These are phyloP conservation scores for Blastobotrys ciferrii DNA, from an alignment of 1,139 yeast species.

Conservation along the genomic window DNA sequence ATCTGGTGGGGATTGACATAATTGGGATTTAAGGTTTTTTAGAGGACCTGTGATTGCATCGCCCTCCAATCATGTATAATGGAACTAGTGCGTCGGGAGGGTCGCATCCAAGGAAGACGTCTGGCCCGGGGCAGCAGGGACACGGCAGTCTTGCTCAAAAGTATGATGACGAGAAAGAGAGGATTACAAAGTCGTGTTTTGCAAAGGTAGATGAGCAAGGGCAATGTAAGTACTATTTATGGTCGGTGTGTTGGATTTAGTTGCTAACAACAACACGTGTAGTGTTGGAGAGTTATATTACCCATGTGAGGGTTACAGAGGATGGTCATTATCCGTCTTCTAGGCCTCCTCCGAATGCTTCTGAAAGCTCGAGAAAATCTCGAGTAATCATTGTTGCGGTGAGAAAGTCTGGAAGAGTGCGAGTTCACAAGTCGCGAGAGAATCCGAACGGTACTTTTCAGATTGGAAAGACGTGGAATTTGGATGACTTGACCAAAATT, in stretches of 20 bases:
- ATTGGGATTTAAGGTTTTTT: not conserved
- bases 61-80: not conserved
- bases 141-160: conserved; percentile 15
- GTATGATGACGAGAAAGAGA: conserved; percentile 22
- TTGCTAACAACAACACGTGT: not conserved
- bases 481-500: conserved; percentile 64
- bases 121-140: conserved; percentile 2
- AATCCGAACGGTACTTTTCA: conserved; percentile 73
- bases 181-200: conserved; percentile 24
- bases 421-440: conserved; percentile 83
- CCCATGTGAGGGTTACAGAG: conserved; percentile 51
- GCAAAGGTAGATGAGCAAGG: conserved; percentile 22
- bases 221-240: conserved; percentile 16
- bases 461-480: conserved; percentile 91
- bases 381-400: conserved; percentile 48
- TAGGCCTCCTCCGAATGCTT: conserved; percentile 32
- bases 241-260: not conserved
- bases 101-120: not conserved
- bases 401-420: conserved; percentile 58
- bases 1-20: not conserved
- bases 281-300: conserved; percentile 49
- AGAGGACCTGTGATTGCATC: not conserved
- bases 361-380: conserved; percentile 29
- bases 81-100: not conserved
- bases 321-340: conserved; percentile 19